Percentiles rank a stretch among this genome's conserved stretches.
Evolutionary conservation across 768 basidiomycete genomes (phyloP).

Genomic region (Suillus occidentalis): DNA sequence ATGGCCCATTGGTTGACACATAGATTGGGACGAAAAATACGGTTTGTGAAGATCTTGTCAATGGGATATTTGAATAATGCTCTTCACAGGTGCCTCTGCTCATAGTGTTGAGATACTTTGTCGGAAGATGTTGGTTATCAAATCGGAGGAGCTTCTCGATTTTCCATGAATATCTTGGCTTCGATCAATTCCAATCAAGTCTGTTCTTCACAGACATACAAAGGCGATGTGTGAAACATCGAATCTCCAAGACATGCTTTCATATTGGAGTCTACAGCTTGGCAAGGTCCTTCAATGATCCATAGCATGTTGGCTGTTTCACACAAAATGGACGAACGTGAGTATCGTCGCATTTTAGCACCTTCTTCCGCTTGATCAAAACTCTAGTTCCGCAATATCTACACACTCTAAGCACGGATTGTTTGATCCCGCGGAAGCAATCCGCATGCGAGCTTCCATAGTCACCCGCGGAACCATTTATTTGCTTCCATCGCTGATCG

Average conservation of each 20-base stretch:
- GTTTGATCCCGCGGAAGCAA: no score
- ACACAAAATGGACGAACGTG: constrained; percentile 26
- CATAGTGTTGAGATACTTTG: constrained; percentile 25
- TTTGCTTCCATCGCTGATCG: constrained; percentile 33
- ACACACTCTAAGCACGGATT: no score
- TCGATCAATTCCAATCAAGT: constrained; percentile 26
- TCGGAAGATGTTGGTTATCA: constrained; percentile 22
- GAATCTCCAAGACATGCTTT: constrained; percentile 28
- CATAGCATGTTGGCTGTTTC: constrained; percentile 29
- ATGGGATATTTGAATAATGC: not conserved
- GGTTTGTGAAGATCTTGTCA: constrained; percentile 25
- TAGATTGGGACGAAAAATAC: constrained; percentile 42
- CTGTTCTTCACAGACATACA: constrained; percentile 34
- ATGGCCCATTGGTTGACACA: constrained; percentile 36
- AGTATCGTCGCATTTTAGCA: not conserved
- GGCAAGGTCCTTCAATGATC: constrained; percentile 32
- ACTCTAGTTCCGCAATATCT: constrained; percentile 21
- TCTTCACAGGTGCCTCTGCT: constrained; percentile 21
- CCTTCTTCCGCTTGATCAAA: not conserved
- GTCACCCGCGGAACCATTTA: constrained; percentile 31
- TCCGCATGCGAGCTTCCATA: constrained; percentile 31
- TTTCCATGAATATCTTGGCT: constrained; percentile 25
- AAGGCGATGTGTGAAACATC: constrained; percentile 39
- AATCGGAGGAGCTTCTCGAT: constrained; percentile 28
- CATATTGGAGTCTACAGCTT: constrained; percentile 34